Conservation (phyloP, 129 eudicot species). For the Saussurea involucrata region DNA sequence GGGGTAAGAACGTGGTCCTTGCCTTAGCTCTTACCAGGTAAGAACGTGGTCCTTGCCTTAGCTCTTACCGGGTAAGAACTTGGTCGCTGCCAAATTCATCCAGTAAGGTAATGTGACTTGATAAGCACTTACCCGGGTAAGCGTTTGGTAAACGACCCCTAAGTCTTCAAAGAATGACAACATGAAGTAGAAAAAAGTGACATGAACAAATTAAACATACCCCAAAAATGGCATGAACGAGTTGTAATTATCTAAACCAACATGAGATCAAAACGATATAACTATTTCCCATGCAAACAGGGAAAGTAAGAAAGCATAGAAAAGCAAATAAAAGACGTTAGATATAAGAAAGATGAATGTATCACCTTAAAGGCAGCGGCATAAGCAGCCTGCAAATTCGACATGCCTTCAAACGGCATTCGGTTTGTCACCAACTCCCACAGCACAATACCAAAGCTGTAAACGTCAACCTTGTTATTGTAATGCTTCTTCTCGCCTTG, state of each 20-base stretch:
- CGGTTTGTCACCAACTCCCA: conserved; percentile 94
- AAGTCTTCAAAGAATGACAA: neutral
- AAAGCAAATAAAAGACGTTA: neutral
- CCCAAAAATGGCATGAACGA: neutral
- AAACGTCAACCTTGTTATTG: conserved; percentile 94
- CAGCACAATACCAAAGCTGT: conserved; percentile 91
- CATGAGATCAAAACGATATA: neutral
- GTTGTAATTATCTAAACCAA: neutral
- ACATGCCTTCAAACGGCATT: conserved; percentile 99
- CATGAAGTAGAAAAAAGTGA: neutral
- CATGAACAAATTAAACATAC: neutral
- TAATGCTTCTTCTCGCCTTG: conserved; percentile 99
- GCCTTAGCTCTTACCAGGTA: too few relatives aligned
- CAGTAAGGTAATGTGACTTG: too few relatives aligned
- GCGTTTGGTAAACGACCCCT: too few relatives aligned
- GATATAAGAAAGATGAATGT: neutral
- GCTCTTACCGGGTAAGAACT: too few relatives aligned
- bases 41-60: too few relatives aligned
- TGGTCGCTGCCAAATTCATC: too few relatives aligned
- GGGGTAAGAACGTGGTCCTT: too few relatives aligned
- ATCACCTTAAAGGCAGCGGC: conserved; percentile 98
- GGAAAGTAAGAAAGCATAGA: neutral
- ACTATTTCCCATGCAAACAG: neutral
- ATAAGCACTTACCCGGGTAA: too few relatives aligned
- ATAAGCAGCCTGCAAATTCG: conserved; percentile 99